phyloP scores from a whole-genome alignment of 352 stramenopile genomes.

The Phytophthora melonis region DNA sequence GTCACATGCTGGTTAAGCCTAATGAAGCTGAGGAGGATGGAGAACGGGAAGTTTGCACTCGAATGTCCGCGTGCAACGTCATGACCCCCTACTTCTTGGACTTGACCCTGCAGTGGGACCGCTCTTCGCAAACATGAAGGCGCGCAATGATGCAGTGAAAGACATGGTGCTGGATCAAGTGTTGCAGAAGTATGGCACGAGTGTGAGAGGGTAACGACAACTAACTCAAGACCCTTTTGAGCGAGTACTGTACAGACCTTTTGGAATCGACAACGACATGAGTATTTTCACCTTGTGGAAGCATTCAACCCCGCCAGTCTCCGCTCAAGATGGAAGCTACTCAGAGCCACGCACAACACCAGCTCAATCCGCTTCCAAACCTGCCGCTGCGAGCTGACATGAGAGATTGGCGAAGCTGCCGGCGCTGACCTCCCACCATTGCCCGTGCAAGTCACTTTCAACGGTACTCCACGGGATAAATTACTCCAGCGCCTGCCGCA shows the following conservation, averaged over 20 bases:
- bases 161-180: conserved; percentile 38
- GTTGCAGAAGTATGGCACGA: neutral
- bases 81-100: conserved; percentile 49
- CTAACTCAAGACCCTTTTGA: neutral
- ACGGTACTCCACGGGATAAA: conserved; percentile 27
- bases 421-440: too few species aligned
- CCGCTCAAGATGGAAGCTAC: too few species aligned
- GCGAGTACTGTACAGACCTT: too few species aligned
- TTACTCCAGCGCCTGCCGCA: conserved; percentile 27
- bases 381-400: too few species aligned
- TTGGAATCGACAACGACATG: too few species aligned
- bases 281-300: too few species aligned
- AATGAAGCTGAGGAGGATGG: conserved; percentile 1
- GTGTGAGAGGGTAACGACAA: neutral
- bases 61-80: conserved; percentile 56
- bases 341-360: too few species aligned
- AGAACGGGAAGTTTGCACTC: conserved; percentile 29
- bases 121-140: conserved; percentile 39
- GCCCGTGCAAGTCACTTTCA: conserved; percentile 23
- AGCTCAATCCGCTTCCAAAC: too few species aligned
- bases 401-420: too few species aligned
- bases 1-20: conserved; percentile 56
- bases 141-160: conserved; percentile 45
- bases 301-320: too few species aligned
- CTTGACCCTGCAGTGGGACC: conserved; percentile 17